Conservation (phyloP, 2,329 filamentous ascomycete genomes). For the Trichoderma atrobrunneum region DNA sequence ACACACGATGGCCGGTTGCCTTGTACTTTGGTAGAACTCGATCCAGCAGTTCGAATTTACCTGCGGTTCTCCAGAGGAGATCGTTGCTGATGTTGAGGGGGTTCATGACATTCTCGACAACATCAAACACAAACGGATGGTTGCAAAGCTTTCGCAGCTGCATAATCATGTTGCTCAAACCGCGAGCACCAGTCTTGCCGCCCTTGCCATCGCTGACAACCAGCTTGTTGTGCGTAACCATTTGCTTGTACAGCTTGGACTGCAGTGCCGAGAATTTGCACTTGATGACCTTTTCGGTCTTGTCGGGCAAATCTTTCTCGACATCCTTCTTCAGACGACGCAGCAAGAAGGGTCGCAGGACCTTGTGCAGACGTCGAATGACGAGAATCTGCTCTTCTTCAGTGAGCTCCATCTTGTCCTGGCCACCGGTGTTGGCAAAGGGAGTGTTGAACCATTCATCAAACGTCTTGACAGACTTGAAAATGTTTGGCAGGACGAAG, state of each 20-base stretch:
- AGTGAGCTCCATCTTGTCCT: conserved; percentile 97
- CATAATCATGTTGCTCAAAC: conserved; percentile 99
- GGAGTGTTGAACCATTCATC: conserved; percentile 99
- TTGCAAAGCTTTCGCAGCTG: conserved; percentile 98
- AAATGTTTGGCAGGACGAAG: conserved; percentile 96
- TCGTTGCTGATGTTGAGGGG: conserved; percentile 86
- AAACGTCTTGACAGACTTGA: conserved; percentile 98
- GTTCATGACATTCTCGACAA: conserved; percentile 98
- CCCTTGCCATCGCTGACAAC: conserved; percentile 93
- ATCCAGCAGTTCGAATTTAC: conserved; percentile 96
- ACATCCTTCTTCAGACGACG: conserved; percentile 99
- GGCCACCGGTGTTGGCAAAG: conserved; percentile 94
- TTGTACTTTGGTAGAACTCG: conserved; percentile 91
- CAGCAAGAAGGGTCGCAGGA: conserved; percentile 92
- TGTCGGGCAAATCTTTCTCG: conserved; percentile 97
- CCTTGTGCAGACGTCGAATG: conserved; percentile 97
- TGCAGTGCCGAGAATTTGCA: conserved; percentile 97
- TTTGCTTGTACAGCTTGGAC: conserved; percentile 92
- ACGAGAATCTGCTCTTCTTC: conserved; percentile 99
- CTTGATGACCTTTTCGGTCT: conserved; percentile 98
- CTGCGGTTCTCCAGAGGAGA: conserved; percentile 88
- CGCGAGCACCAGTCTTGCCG: conserved; percentile 88
- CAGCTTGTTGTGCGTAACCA: conserved; percentile 92
- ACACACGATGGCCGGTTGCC: conserved; percentile 83
- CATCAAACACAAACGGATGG: conserved; percentile 97